phyloP scores from a whole-genome alignment of 2,329 filamentous ascomycete species.

The Calonectria ilicicola region DNA sequence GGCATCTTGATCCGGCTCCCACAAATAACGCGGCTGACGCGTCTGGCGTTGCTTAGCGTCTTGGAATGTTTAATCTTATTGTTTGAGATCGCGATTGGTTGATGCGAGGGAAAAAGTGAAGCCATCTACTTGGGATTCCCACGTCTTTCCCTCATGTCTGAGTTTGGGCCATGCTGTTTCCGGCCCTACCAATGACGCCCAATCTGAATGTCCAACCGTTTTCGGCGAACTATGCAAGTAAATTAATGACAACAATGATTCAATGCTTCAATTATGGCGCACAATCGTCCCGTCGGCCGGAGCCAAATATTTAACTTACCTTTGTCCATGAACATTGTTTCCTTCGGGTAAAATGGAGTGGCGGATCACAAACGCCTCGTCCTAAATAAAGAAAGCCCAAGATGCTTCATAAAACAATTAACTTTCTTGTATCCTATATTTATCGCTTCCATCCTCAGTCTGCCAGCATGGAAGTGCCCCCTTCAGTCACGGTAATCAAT shows the following conservation, averaged over 20 bases:
- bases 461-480: neutral
- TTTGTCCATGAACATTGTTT: neutral
- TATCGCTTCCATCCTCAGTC: neutral
- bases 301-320: neutral
- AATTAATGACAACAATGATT: neutral
- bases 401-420: neutral
- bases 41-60: neutral
- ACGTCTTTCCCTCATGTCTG: neutral
- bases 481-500: no score
- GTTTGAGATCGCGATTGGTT: neutral
- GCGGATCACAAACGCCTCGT: neutral
- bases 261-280: neutral
- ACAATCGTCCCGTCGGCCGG: neutral
- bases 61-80: neutral
- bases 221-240: neutral
- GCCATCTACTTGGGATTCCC: neutral
- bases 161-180: neutral
- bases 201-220: neutral
- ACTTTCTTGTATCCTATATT: neutral
- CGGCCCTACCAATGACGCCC: neutral
- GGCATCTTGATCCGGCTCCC: neutral
- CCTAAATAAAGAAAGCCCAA: neutral
- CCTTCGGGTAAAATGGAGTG: neutral
- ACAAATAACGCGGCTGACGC: neutral
- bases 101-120: neutral